phyloP scores from a whole-genome alignment of 805 yeast species.

The Wickerhamomyces rabaulensis region DNA sequence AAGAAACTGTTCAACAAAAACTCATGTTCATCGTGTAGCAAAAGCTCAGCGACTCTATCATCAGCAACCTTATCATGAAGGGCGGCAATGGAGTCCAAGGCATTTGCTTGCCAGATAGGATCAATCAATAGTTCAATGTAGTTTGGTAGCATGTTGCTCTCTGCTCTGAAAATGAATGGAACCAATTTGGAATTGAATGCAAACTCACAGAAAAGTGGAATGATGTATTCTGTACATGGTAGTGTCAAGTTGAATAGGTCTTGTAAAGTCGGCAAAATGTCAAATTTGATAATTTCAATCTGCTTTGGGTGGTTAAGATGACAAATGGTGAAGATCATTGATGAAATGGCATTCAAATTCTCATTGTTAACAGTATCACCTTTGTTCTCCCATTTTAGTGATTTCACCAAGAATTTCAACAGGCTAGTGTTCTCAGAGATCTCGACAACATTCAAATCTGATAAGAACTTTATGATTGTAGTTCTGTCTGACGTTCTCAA shows the following conservation, averaged over 20 bases:
- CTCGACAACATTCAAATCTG: slow-evolving; percentile 13
- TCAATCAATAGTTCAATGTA: slow-evolving; percentile 36
- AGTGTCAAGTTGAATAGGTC: slow-evolving; percentile 32
- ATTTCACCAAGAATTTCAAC: slow-evolving; percentile 35
- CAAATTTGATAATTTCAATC: slow-evolving; percentile 33
- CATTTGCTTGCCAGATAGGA: slow-evolving; percentile 49
- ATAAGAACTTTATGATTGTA: slow-evolving; percentile 31
- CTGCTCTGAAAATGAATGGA: slow-evolving; percentile 12
- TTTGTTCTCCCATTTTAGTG: slow-evolving; percentile 3
- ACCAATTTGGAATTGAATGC: slow-evolving; percentile 33
- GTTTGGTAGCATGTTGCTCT: slow-evolving; percentile 24
- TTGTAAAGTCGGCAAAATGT: slow-evolving; percentile 35
- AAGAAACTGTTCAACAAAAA: slow-evolving; percentile 37
- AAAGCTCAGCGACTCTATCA: slow-evolving; percentile 23
- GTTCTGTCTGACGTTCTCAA: slow-evolving; percentile 31
- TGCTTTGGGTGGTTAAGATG: slow-evolving; percentile 39
- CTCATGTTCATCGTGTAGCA: slow-evolving; percentile 25
- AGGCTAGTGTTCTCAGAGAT: slow-evolving; percentile 22
- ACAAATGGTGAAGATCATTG: slow-evolving; percentile 41
- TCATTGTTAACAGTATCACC: slow-evolving; percentile 24
- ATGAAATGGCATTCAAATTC: slow-evolving; percentile 35
- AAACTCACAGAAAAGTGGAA: slow-evolving; percentile 44
- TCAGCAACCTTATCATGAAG: slow-evolving; percentile 34
- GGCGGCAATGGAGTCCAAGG: slow-evolving; percentile 42
- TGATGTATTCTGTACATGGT: slow-evolving; percentile 41